Evolutionary conservation across 2,329 filamentous ascomycete genomes (phyloP).

Genomic region (Penicillium sp.): DNA sequence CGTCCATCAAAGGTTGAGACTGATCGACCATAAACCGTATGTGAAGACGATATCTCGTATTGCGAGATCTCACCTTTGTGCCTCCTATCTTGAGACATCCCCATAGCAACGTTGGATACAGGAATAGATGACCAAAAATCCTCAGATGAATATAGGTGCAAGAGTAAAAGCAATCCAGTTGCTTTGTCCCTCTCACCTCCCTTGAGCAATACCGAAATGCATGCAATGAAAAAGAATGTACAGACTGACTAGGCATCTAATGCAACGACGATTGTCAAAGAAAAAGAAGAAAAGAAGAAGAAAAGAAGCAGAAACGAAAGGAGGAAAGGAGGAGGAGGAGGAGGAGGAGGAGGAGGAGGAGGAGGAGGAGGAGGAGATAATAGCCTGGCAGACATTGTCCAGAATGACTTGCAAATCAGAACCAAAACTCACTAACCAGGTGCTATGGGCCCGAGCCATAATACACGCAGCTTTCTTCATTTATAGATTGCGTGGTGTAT

Average conservation of each 20-base stretch:
- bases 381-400: no score
- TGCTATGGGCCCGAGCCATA: background rate
- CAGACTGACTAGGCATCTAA: constrained; percentile 1
- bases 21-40: no score
- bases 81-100: background rate
- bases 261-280: background rate
- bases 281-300: background rate
- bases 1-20: no score
- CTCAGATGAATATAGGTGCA: background rate
- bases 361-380: no score
- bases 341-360: no score
- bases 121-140: background rate
- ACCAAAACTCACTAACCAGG: background rate
- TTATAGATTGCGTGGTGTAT: constrained; percentile 24
- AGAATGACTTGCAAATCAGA: no score
- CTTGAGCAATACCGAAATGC: background rate
- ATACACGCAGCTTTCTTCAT: background rate
- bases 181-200: background rate
- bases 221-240: constrained; percentile 1
- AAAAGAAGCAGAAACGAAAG: background rate
- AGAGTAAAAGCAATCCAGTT: background rate
- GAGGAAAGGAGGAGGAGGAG: background rate
- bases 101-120: no score
- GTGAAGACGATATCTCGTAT: no score
- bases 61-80: no score